Evolutionary conservation across 805 yeast genomes (phyloP).

Genomic region (Jamesozyma piceae): DNA sequence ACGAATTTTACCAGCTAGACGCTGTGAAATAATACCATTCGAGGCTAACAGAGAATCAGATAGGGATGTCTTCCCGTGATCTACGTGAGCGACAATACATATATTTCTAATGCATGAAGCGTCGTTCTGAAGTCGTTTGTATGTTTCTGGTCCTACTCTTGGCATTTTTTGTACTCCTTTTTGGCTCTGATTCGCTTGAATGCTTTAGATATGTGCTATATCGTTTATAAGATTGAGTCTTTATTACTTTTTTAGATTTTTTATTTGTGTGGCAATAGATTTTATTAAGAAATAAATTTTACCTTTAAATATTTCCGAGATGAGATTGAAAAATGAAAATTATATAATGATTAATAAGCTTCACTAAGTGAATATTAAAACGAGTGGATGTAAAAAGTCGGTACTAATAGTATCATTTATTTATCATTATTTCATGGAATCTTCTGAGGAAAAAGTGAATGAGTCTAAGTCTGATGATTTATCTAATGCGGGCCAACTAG

Average conservation of each 20-base stretch:
- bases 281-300: neutral
- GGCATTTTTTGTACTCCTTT: constrained; percentile 20
- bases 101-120: constrained; percentile 73
- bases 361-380: too few species aligned
- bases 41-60: constrained; percentile 89
- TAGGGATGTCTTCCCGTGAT: constrained; percentile 94
- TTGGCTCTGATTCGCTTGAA: too few species aligned
- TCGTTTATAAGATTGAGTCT: too few species aligned
- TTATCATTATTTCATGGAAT: too few species aligned
- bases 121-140: constrained; percentile 57
- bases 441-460: neutral
- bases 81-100: constrained; percentile 95
- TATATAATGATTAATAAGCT: neutral
- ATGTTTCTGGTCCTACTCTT: constrained; percentile 56
- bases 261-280: neutral
- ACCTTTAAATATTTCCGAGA: constrained; percentile 1
- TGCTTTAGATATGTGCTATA: too few species aligned
- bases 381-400: too few species aligned
- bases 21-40: constrained; percentile 90
- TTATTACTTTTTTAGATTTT: neutral
- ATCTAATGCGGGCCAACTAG: neutral
- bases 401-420: too few species aligned
- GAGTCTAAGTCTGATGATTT: neutral
- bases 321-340: neutral
- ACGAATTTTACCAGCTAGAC: constrained; percentile 91